A percentile compares a stretch with the other conserved stretches of the same genome.
These are phyloP conservation scores for Paraconiothyrium brasiliense DNA, from an alignment of 2,329 filamentous ascomycete genomes.

Conservation along the genomic window DNA sequence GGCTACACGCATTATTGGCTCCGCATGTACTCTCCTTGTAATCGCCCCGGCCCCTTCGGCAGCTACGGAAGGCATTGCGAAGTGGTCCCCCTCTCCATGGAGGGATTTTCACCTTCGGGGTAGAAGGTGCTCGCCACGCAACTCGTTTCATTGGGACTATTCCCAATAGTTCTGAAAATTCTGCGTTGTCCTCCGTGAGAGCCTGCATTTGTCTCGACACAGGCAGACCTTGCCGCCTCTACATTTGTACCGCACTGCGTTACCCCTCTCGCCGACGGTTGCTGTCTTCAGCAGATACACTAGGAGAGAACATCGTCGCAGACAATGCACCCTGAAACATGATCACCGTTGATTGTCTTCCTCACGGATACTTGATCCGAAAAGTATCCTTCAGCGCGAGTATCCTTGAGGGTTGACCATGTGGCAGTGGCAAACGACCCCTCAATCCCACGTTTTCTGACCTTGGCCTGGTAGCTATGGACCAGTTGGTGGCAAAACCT, in stretches of 20 bases:
- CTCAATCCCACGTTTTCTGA: slow-evolving; percentile 11
- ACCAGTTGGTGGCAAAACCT: not conserved
- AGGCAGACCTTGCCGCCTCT: not conserved
- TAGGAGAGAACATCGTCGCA: slow-evolving; percentile 8
- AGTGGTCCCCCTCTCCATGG: not conserved
- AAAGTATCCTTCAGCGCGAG: slow-evolving; percentile 8
- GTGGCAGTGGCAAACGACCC: slow-evolving; percentile 24
- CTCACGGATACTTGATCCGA: not conserved
- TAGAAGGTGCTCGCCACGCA: slow-evolving; percentile 1
- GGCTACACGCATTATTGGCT: not conserved
- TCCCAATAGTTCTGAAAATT: not conserved
- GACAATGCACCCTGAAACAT: slow-evolving; percentile 9
- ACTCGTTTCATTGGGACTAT: not conserved
- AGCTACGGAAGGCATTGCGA: not conserved
- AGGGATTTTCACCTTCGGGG: slow-evolving; percentile 3
- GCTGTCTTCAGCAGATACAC: not conserved
- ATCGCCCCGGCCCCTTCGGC: slow-evolving; percentile 6
- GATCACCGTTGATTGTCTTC: not conserved
- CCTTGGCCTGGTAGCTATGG: not conserved
- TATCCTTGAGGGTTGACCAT: slow-evolving; percentile 20
- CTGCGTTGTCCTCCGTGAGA: not conserved
- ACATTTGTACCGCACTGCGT: not conserved
- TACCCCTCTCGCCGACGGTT: not conserved
- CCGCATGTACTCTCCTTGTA: not conserved
- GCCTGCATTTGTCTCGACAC: not conserved